Evolutionary conservation across 2,329 filamentous ascomycete genomes (phyloP), one percentile per base, ranked within the genome.

Genomic region (Penicillium janthinellum): DNA sequence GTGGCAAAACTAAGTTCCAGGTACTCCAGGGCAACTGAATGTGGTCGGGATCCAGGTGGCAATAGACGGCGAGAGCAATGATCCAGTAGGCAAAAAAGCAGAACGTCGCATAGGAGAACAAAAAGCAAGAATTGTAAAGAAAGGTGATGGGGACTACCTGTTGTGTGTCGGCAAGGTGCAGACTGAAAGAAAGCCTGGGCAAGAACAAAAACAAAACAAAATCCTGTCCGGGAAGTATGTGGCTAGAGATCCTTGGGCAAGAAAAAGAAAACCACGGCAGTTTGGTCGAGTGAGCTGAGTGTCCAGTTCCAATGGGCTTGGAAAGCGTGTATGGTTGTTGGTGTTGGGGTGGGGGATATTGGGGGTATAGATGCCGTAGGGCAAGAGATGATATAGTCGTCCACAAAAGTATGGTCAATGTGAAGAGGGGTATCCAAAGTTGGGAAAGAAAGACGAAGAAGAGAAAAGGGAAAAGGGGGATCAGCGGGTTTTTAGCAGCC

Each of bases 91-190:
- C 58, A 59, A 51, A 57, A 59, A 59, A 49, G 60, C 57, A 60
- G 61, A 66, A 48, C 64, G 62, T 63, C 60, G 64, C 62, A 63
- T 61, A 64, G 65, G 64, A 64, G 55, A 63, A 58, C 60, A 62
- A 51, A 54, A 58, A 25, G n/a, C 59, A 70, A 70, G 64, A 65
- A 69, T 7, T 41, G 35, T 38, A 41, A 52, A 52, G 49, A 73
- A 75, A 69, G 64, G 67, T 71, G 66, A 70, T 69, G 75, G 75
- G 72, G 67, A 71, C 77, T 79, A 79, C 77, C 77, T 79, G 74
- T 71, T 73, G 68, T 71, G 58, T 64, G 67, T 63, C 62, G 67
- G 63, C 65, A 68, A 67, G 63, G 52, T 62, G 63, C 63, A 64
- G 64, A 68, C 64, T 66, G 61, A 58, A 64, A 31, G 58, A 28